Evolutionary conservation across 192 early-diverging fungal species (phyloP).

Genomic region (Coemansia reversa): DNA sequence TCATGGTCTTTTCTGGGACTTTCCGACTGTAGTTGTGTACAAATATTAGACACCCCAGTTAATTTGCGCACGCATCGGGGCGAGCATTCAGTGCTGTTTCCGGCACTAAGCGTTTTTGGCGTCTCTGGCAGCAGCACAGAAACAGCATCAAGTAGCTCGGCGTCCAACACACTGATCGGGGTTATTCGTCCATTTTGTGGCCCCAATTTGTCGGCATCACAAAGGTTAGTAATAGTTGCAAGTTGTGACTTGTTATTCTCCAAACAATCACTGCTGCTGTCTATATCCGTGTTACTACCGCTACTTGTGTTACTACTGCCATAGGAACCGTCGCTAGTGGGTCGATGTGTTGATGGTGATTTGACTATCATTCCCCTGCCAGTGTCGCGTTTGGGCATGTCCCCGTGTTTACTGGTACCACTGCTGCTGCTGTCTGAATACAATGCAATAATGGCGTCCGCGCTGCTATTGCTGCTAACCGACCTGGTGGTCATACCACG

Average conservation of each 20-base stretch:
- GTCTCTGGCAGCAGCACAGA: slow-evolving; percentile 33
- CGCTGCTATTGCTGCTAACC: neutral
- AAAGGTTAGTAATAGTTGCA: neutral
- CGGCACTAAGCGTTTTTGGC: slow-evolving; percentile 9
- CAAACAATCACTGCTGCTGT: neutral
- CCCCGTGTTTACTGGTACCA: neutral
- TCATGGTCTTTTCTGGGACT: neutral
- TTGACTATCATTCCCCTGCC: neutral
- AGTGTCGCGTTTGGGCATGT: neutral
- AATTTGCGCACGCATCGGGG: neutral
- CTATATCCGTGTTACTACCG: slow-evolving; percentile 7
- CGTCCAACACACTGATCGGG: slow-evolving; percentile 3
- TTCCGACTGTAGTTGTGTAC: neutral
- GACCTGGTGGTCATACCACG: slow-evolving; percentile 3
- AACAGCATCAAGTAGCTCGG: slow-evolving; percentile 16
- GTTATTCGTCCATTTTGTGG: neutral
- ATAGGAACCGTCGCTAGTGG: neutral
- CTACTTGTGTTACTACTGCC: slow-evolving; percentile 5
- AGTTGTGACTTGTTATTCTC: neutral
- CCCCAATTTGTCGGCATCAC: neutral
- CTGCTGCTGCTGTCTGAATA: slow-evolving; percentile 10
- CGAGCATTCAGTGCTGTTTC: neutral
- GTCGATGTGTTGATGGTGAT: neutral
- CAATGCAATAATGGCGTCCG: slow-evolving; percentile 36
- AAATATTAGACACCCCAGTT: neutral